These are phyloP conservation scores for Mycena latifolia DNA, from an alignment of 768 basidiomycete genomes.

Conservation along the genomic window DNA sequence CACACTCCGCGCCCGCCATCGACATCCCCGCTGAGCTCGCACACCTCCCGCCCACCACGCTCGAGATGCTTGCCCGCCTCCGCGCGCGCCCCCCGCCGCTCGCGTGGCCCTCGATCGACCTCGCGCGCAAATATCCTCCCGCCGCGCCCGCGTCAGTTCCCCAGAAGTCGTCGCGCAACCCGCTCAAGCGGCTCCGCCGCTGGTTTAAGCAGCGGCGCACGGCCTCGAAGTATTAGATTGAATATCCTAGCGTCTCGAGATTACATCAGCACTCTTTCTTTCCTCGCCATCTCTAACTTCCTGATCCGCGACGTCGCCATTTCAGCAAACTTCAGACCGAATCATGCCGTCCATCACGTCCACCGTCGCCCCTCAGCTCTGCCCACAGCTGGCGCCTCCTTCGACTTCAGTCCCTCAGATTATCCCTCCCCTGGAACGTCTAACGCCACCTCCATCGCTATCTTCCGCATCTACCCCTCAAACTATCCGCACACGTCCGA, in stretches of 20 bases:
- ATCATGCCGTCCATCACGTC: not conserved
- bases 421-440: not conserved
- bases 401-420: constrained; percentile 11
- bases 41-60: no score
- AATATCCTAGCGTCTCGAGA: constrained; percentile 69
- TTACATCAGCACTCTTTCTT: no score
- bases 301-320: constrained; percentile 65
- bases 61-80: not conserved
- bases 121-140: not conserved
- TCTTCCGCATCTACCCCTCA: no score
- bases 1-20: no score
- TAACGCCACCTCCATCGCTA: no score
- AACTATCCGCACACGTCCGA: no score
- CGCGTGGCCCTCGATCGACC: not conserved
- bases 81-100: no score
- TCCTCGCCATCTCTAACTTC: constrained; percentile 57
- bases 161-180: constrained; percentile 11
- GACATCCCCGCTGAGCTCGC: no score
- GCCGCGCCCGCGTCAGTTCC: not conserved
- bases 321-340: constrained; percentile 59
- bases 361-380: not conserved
- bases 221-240: no score
- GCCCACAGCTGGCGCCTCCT: constrained; percentile 11
- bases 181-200: constrained; percentile 7
- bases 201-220: constrained; percentile 7